A percentile compares a stretch with the other conserved stretches of the same genome.
These are phyloP conservation scores for Pinus taeda DNA, from an alignment of 75 land plant species.

Conservation along the genomic window DNA sequence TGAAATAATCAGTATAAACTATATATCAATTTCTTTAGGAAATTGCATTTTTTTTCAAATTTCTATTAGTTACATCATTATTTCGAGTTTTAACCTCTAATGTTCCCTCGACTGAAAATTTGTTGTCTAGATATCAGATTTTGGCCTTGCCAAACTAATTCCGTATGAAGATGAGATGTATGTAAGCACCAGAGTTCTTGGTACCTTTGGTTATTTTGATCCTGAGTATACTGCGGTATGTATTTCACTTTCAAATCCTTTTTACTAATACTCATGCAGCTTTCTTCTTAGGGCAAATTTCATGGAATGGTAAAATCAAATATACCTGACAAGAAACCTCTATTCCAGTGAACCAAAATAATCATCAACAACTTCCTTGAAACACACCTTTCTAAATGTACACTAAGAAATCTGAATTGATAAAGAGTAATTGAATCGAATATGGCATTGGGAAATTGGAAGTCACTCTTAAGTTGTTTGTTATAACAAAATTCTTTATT, in stretches of 20 bases:
- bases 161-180: slow-evolving; percentile 69
- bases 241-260: background rate
- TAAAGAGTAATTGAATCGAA: too few relatives aligned
- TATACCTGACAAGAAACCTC: background rate
- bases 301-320: background rate
- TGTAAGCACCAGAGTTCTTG: slow-evolving; percentile 82
- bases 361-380: background rate
- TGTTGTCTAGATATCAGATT: slow-evolving; percentile 76
- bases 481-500: too few relatives aligned
- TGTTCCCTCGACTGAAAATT: background rate
- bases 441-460: too few relatives aligned
- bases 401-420: background rate
- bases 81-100: background rate
- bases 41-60: background rate
- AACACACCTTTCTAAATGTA: background rate
- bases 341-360: background rate
- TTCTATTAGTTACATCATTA: background rate
- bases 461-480: too few relatives aligned
- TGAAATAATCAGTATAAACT: background rate
- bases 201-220: slow-evolving; percentile 96
- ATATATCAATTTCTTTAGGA: background rate
- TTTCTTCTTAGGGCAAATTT: background rate
- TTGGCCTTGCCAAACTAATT: slow-evolving; percentile 95
- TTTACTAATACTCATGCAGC: background rate
- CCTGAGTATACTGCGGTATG: slow-evolving; percentile 76